Percentiles rank a stretch among this genome's conserved stretches.
phyloP scores from a whole-genome alignment of 1,139 yeast genomes.

The Meyerozyma athensensis region DNA sequence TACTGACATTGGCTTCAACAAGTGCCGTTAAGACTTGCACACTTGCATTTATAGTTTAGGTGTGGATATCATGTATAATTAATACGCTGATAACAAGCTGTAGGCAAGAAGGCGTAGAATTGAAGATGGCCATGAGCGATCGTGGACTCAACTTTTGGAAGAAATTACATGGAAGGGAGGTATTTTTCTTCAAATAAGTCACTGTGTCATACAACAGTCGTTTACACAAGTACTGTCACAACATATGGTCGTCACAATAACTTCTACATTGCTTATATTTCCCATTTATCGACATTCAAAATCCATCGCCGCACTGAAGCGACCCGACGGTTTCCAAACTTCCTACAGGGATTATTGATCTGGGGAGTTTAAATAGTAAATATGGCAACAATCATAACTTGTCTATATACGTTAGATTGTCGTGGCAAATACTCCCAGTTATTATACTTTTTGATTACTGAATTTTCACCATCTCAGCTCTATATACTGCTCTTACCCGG shows the following conservation, averaged over 20 bases:
- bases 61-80: constrained; percentile 4
- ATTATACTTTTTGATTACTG: constrained; percentile 15
- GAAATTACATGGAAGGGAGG: not conserved
- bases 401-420: constrained; percentile 18
- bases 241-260: not conserved
- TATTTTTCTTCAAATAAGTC: not conserved
- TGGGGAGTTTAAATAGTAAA: constrained; percentile 14
- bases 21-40: constrained; percentile 71
- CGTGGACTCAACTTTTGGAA: not conserved
- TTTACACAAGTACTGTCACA: not conserved
- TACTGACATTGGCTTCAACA: constrained; percentile 97
- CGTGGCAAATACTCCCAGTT: constrained; percentile 19
- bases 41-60: constrained; percentile 3
- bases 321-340: constrained; percentile 17
- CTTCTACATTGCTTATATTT: constrained; percentile 7
- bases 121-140: not conserved
- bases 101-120: not conserved
- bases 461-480: constrained; percentile 3
- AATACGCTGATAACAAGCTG: constrained; percentile 3
- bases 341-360: constrained; percentile 16
- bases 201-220: not conserved
- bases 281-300: constrained; percentile 17
- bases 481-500: constrained; percentile 4
- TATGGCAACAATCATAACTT: constrained; percentile 18
- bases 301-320: constrained; percentile 10